Evolutionary conservation across 2,329 filamentous ascomycete genomes (phyloP).

Genomic region (Hymenoscyphus albidus): DNA sequence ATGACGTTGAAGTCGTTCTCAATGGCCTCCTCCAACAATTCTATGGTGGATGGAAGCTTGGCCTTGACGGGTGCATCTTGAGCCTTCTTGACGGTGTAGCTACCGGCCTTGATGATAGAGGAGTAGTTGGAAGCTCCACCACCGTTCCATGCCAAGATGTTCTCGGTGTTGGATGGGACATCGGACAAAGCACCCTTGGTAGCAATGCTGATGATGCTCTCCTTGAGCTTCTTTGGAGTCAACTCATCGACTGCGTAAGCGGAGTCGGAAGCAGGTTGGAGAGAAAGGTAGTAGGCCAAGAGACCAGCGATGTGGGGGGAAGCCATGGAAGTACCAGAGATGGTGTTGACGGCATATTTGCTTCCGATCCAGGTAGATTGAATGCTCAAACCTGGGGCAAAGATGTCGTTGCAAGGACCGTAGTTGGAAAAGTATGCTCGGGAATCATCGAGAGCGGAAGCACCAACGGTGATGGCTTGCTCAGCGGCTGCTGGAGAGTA

Average conservation of each 20-base stretch:
- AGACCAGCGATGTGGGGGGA: conserved; percentile 96
- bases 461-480: conserved; percentile 93
- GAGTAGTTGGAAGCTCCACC: conserved; percentile 90
- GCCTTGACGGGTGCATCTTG: conserved; percentile 38
- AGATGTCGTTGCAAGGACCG: conserved; percentile 99
- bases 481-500: conserved; percentile 93
- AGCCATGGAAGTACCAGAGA: conserved; percentile 98
- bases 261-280: conserved; percentile 86
- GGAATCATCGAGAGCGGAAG: conserved; percentile 87
- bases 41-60: conserved; percentile 50
- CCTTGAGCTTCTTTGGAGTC: conserved; percentile 92
- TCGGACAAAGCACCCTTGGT: conserved; percentile 75
- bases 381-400: conserved; percentile 94
- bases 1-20: conserved; percentile 54
- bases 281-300: conserved; percentile 94
- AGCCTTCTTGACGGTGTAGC: conserved; percentile 57
- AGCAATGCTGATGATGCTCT: conserved; percentile 76
- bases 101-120: conserved; percentile 70
- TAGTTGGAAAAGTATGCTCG: conserved; percentile 99
- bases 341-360: conserved; percentile 95
- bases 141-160: conserved; percentile 98
- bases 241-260: conserved; percentile 86
- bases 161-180: conserved; percentile 81
- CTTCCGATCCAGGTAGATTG: conserved; percentile 97
- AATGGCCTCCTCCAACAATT: conserved; percentile 58